phyloP scores from a whole-genome alignment of 140 eudicot genomes.

The Stevia rebaudiana region DNA sequence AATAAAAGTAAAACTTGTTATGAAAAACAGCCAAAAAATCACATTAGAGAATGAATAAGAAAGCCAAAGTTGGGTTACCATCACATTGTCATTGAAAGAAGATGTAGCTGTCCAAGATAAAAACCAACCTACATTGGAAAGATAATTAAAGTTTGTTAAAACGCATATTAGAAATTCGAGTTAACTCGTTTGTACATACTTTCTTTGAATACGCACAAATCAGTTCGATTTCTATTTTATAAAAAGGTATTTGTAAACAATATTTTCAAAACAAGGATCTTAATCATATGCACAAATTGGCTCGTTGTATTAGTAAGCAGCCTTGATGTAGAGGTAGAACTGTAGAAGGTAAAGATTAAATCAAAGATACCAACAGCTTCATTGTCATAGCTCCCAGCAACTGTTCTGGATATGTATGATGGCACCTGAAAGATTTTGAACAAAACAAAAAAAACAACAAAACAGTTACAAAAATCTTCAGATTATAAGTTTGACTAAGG shows the following conservation, averaged over 20 bases:
- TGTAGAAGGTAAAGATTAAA: slow-evolving; percentile 83
- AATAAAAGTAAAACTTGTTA: too few relatives aligned
- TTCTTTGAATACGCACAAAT: not conserved
- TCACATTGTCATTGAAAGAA: slow-evolving; percentile 44
- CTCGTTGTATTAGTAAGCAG: too few relatives aligned
- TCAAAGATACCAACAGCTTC: slow-evolving; percentile 99
- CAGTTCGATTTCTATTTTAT: not conserved
- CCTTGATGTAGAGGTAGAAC: slow-evolving; percentile 94
- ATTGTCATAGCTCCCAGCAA: slow-evolving; percentile 99
- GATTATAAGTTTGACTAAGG: too few relatives aligned
- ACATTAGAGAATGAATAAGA: not conserved
- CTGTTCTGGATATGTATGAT: slow-evolving; percentile 95
- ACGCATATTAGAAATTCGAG: not conserved
- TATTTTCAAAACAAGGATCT: not conserved
- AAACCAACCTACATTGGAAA: slow-evolving; percentile 50
- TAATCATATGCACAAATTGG: too few relatives aligned
- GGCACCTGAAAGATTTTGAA: slow-evolving; percentile 61
- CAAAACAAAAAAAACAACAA: too few relatives aligned
- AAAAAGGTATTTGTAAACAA: not conserved
- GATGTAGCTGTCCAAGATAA: slow-evolving; percentile 69
- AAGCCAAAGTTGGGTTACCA: slow-evolving; percentile 42
- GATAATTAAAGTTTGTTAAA: not conserved
- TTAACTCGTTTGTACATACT: not conserved
- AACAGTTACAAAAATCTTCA: too few relatives aligned
- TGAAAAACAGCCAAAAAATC: too few relatives aligned